These are phyloP conservation scores for Calcarisporium arbuscula DNA, from an alignment of 2,329 filamentous ascomycete genomes.

Conservation along the genomic window DNA sequence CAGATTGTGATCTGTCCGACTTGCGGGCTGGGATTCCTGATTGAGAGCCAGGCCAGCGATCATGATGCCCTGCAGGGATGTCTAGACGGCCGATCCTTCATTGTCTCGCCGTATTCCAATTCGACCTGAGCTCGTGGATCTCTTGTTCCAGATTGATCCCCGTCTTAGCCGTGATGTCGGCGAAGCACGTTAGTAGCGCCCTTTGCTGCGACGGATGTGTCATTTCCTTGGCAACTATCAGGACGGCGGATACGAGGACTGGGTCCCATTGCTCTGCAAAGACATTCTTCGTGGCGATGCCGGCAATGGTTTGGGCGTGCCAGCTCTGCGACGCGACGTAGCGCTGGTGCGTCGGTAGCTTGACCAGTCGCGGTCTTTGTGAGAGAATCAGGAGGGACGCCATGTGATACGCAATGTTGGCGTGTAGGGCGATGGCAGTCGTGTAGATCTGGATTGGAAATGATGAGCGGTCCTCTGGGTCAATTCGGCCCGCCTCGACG, in stretches of 20 bases:
- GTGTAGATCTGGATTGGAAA: slow-evolving; percentile 16
- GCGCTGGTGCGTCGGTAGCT: slow-evolving; percentile 5
- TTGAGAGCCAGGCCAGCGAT: too few relatives aligned
- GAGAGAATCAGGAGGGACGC: slow-evolving; percentile 14
- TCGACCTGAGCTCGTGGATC: slow-evolving; percentile 4
- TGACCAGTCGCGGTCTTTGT: slow-evolving; percentile 15
- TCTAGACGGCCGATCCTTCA: too few relatives aligned
- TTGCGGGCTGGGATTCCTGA: too few relatives aligned
- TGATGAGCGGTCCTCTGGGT: slow-evolving; percentile 10
- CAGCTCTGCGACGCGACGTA: slow-evolving; percentile 14
- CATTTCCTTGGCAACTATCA: slow-evolving; percentile 19
- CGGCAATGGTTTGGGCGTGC: slow-evolving; percentile 24
- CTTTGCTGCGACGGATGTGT: slow-evolving; percentile 21
- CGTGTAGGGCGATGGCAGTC: slow-evolving; percentile 13
- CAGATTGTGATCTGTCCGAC: too few relatives aligned
- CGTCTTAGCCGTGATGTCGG: slow-evolving; percentile 9
- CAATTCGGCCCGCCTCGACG: slow-evolving; percentile 13
- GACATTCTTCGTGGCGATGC: slow-evolving; percentile 20
- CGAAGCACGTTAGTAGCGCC: slow-evolving; percentile 13
- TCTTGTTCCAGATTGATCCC: slow-evolving; percentile 13
- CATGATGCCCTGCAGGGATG: too few relatives aligned
- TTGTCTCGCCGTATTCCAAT: slow-evolving; percentile 4
- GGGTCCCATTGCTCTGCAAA: slow-evolving; percentile 27
- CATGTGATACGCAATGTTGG: slow-evolving; percentile 15
- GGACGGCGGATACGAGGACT: slow-evolving; percentile 18